These are phyloP conservation scores for Fistulinella prunicolor DNA, from an alignment of 768 basidiomycete genomes.

Conservation along the genomic window DNA sequence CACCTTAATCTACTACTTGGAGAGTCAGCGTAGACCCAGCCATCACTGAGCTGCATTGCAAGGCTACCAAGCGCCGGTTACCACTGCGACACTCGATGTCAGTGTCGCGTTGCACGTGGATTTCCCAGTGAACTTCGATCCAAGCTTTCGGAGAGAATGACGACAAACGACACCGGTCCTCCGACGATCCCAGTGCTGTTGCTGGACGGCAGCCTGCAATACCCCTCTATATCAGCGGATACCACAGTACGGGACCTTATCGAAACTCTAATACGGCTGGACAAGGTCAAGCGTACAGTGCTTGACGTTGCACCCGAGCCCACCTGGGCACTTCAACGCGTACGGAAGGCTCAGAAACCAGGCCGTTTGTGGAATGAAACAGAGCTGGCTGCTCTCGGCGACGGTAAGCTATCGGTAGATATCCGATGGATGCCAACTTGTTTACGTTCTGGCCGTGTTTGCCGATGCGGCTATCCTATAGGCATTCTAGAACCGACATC, in stretches of 20 bases:
- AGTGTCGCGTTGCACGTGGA: not conserved
- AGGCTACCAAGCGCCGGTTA: not conserved
- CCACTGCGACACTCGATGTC: slow-evolving; percentile 1
- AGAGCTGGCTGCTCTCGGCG: slow-evolving; percentile 60
- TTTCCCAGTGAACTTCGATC: not conserved
- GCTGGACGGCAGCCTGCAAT: slow-evolving; percentile 57
- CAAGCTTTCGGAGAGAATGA: slow-evolving; percentile 7
- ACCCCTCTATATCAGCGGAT: slow-evolving; percentile 53
- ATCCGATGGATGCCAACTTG: not conserved
- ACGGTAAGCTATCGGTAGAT: slow-evolving; percentile 44
- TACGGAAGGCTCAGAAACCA: slow-evolving; percentile 53
- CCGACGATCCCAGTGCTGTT: slow-evolving; percentile 59
- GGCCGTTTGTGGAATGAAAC: slow-evolving; percentile 71
- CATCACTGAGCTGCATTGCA: not conserved
- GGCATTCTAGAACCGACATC: slow-evolving; percentile 48
- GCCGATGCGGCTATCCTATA: too few species aligned
- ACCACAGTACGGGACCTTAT: slow-evolving; percentile 63
- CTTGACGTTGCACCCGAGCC: slow-evolving; percentile 49
- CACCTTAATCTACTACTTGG: too few species aligned
- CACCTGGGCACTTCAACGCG: slow-evolving; percentile 69
- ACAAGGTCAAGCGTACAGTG: slow-evolving; percentile 51
- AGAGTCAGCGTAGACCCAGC: not conserved
- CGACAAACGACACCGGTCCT: slow-evolving; percentile 31
- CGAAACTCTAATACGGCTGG: slow-evolving; percentile 42
- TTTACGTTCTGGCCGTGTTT: slow-evolving; percentile 11